Conservation (phyloP, 179 eudicot species). For the Beta macrorhiza region DNA sequence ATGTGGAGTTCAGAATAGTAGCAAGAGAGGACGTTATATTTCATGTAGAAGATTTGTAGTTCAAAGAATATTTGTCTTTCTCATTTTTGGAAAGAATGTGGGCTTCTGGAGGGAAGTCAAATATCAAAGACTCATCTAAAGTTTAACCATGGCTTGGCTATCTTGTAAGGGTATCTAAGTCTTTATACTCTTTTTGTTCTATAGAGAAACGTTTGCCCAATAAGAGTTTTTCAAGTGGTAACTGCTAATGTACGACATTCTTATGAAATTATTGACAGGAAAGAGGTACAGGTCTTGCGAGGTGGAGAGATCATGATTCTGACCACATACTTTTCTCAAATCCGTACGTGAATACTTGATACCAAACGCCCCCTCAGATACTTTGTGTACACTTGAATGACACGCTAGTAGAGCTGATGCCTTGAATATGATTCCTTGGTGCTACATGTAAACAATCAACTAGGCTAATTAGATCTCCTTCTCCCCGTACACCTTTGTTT, state of each 20-base stretch:
- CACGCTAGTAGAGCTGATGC: not conserved
- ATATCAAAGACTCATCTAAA: too few species aligned
- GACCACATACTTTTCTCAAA: constrained; percentile 61
- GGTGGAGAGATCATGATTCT: constrained; percentile 52
- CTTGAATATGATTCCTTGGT: not conserved
- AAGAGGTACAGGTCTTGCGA: constrained; percentile 53
- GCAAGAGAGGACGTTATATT: too few species aligned
- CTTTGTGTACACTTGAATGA: not conserved
- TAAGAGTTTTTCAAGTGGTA: not conserved
- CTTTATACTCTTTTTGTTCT: too few species aligned
- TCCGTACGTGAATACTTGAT: constrained; percentile 26
- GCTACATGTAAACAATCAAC: not conserved
- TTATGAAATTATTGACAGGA: constrained; percentile 50
- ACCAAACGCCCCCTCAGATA: not conserved
- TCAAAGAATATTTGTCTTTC: too few species aligned
- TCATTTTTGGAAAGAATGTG: too few species aligned
- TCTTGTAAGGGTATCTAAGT: too few species aligned
- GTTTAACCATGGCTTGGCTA: too few species aligned
- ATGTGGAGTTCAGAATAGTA: too few species aligned
- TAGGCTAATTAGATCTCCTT: not conserved
- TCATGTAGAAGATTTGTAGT: too few species aligned
- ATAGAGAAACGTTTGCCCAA: not conserved
- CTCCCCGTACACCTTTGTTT: not conserved
- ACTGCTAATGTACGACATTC: not conserved
- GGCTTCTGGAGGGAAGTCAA: too few species aligned